These are phyloP conservation scores for Phytophthora idaei DNA, from an alignment of 352 stramenopile genomes.

Conservation along the genomic window DNA sequence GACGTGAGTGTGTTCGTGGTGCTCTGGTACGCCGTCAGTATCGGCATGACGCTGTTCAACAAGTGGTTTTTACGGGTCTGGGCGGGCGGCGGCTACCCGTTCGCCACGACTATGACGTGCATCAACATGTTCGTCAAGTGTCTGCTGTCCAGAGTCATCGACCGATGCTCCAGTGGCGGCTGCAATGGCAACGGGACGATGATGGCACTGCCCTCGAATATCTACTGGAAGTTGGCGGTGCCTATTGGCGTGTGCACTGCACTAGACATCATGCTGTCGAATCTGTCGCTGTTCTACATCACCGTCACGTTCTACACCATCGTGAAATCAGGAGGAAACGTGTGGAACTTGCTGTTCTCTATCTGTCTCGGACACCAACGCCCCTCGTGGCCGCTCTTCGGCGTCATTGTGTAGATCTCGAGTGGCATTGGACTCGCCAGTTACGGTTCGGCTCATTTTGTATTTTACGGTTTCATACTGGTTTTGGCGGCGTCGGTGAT, in stretches of 20 bases:
- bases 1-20: conserved; percentile 78
- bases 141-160: conserved; percentile 59
- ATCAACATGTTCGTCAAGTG: conserved; percentile 86
- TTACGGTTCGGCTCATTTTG: conserved; percentile 80
- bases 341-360: conserved; percentile 88
- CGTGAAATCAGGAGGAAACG: conserved; percentile 77
- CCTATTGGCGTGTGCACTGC: conserved; percentile 81
- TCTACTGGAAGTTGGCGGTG: conserved; percentile 76
- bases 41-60: conserved; percentile 87
- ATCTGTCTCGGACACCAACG: conserved; percentile 77
- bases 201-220: conserved; percentile 32
- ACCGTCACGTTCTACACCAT: conserved; percentile 89
- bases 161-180: conserved; percentile 44
- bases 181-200: conserved; percentile 33
- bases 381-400: conserved; percentile 51
- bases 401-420: conserved; percentile 73
- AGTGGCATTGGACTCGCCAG: conserved; percentile 74
- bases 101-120: conserved; percentile 79
- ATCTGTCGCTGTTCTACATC: conserved; percentile 87
- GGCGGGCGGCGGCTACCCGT: conserved; percentile 70
- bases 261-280: conserved; percentile 87
- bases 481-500: conserved; percentile 75
- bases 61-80: conserved; percentile 85
- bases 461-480: conserved; percentile 69
- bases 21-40: conserved; percentile 85